Percentiles rank a stretch among this genome's conserved stretches.
Evolutionary conservation across 2,329 filamentous ascomycete genomes (phyloP).

Genomic region (Aspergillus ibericus): DNA sequence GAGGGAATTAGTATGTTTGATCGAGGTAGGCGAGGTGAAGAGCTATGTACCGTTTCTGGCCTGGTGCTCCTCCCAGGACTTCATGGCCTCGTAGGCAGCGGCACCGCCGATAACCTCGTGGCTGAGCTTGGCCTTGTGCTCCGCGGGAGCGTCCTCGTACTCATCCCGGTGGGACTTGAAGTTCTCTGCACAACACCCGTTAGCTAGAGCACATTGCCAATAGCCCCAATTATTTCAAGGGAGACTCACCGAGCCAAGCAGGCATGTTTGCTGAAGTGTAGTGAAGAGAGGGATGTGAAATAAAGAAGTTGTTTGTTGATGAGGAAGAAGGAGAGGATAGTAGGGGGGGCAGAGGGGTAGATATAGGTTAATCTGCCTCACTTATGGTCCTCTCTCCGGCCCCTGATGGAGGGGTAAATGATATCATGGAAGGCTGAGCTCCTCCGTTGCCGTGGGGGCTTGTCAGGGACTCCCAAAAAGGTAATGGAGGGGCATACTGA

Average conservation of each 20-base stretch:
- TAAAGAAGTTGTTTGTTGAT: not conserved
- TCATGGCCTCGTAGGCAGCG: slow-evolving; percentile 76
- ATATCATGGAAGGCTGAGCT: not conserved
- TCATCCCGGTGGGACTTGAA: slow-evolving; percentile 10
- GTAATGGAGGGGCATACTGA: not conserved
- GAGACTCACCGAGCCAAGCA: slow-evolving; percentile 18
- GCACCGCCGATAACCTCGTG: slow-evolving; percentile 77
- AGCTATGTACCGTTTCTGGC: slow-evolving; percentile 60
- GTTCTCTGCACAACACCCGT: not conserved
- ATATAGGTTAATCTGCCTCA: not conserved
- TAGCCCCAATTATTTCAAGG: not conserved
- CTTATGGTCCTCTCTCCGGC: not conserved
- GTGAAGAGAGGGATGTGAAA: not conserved
- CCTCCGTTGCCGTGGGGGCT: not conserved
- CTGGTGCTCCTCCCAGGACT: slow-evolving; percentile 74
- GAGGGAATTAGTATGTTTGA: not conserved
- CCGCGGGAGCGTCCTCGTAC: slow-evolving; percentile 26
- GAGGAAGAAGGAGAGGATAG: not conserved
- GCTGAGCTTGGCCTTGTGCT: slow-evolving; percentile 63
- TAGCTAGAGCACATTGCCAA: not conserved
- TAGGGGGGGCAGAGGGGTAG: not conserved
- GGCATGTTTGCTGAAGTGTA: slow-evolving; percentile 13
- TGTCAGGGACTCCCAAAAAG: not conserved
- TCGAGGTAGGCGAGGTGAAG: not conserved
- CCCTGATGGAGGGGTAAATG: not conserved